Evolutionary conservation across 2,329 filamentous ascomycete genomes (phyloP), one percentile per base, ranked within the genome.

Genomic region (Fusarium marasasianum): DNA sequence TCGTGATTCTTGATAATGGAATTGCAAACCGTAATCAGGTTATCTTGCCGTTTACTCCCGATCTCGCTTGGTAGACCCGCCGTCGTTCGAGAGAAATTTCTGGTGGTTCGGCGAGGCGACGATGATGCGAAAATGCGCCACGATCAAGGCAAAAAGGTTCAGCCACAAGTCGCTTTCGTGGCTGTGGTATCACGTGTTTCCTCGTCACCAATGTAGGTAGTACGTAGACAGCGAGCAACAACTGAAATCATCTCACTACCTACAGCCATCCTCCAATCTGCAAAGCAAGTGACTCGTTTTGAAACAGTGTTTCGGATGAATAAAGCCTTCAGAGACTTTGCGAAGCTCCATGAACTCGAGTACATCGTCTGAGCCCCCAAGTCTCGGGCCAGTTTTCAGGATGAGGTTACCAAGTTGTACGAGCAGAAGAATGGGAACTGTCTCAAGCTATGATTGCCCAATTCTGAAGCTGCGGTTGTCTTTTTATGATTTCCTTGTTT

Each of bases 111-210:
- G 41, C 37, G 38, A 64, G 50, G 57, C 73, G 66, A 69, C 56
- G 55, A 71, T 78, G 77, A 78, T 77, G 72, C 61, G 70, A 73
- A 72, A 69, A 29, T 40, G 60, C 76, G 77, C 77, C 77, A 79
- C 74, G 53, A 59, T 57, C n/a, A 22, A 40, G 24, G 29, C 38
- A 26, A 35, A 35, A 35, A 40, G 18, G 22, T 24, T 5, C 40
- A 48, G 66, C 66, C 59, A 50, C 53, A 24, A 6, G n/a, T n/a
- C 10, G 17, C 15, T 33, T 40, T 4, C 22, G 66, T 66, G 67
- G 68, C 57, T 40, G 44, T 48, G 40, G 2, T 18, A 43, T 74
- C 73, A 76, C 74, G 74, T 76, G 73, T 31, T 18, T 17, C 15
- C 15, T 24, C 13, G 18, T 26, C n/a, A 18, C 65, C 47, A 20